Base-by-base conservation (phyloP, 148 eudicot species). In the Rhododendron simsii region DNA sequence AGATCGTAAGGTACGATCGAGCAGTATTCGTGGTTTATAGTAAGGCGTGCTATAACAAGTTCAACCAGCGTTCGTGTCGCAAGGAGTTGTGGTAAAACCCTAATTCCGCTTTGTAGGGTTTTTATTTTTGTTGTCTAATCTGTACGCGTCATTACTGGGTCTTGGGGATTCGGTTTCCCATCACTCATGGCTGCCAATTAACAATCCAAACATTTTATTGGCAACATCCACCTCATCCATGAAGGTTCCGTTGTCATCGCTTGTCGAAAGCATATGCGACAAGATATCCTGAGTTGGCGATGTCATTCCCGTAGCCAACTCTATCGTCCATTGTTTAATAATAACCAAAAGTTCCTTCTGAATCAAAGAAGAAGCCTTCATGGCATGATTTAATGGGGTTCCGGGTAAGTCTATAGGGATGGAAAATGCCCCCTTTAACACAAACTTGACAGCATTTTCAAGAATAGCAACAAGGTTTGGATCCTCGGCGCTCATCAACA, bases 331-430 rank as follows among this genome's bases (percentile, higher is more conserved):
- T n/a, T 86, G 87, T 86, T 73, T 87, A 2, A 88, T 81, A 26
- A 91, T 90, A 35, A n/a, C 39, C 30, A 33, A 15, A 3, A 91
- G 80, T 81, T 87, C 86, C 69, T 89, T 87, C 41, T 89, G 84
- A 4, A 90, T 85, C 8, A 57, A 37, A 26, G 84, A 18, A n/a
- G 92, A 61, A 6, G 90, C 92, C 45, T 91, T 89, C 20, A 89
- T 86, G 3, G 89, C 93, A 63, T 81, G 78, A 23, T 81, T 80
- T 59, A 84, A 91, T 2, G 91, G 84, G 0, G 93, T 91, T 6
- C 93, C 92, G 0, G 91, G 93, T 1, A 91, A 73, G 41, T 90
- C 85, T 0, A 91, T 81, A 2, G 91, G 90, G 8, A 89, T 26
- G 0, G 90, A 82, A 2, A 87, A 67, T 41, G 89, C 50, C 75